Evolutionary conservation across 441 rosid species (phyloP), one percentile per base, ranked within the genome.

Genomic region (Eruca vesicaria): DNA sequence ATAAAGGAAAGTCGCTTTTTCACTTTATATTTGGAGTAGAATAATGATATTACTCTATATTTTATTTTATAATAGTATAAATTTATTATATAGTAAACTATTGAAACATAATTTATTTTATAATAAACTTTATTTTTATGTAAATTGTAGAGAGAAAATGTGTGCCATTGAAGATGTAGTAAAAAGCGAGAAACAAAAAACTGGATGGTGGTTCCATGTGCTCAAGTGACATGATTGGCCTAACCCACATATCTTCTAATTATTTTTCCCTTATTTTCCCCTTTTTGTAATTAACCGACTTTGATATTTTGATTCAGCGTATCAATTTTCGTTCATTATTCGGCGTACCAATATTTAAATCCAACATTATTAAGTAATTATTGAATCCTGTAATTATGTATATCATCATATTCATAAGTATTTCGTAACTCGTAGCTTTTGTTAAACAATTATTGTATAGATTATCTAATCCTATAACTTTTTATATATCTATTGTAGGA

Each of bases 161-260:
- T n/a, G n/a, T n/a, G n/a, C n/a, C n/a, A n/a, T n/a, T n/a, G n/a
- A n/a, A n/a, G n/a, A n/a, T n/a, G n/a, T n/a, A n/a, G n/a, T n/a
- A n/a, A n/a, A n/a, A n/a, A n/a, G n/a, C n/a, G n/a, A 67, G 70
- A 68, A 41, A 62, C 62, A 68, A 26, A 67, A 78, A 73, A 62
- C 0, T 63, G 14, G 29, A 61, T 68, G 67, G 68, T 73, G 75
- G 74, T 73, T 73, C 71, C 69, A 73, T 73, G 81, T 78, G 78
- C 74, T 73, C 48, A 43, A 73, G 75, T 73, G 65, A 78, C 78
- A 78, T 78, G 78, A 57, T 73, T 68, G 71, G 74, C 81, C 72
- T 66, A 70, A 68, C 68, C 55, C 68, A 72, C 63, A 23, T 63
- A 58, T 53, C 63, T 14, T 31, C 38, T 8, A 58, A 70, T 33